Evolutionary conservation across 257 asterid genomes (phyloP), one percentile per base, ranked within the genome.

Genomic region (Leonotis leonurus): DNA sequence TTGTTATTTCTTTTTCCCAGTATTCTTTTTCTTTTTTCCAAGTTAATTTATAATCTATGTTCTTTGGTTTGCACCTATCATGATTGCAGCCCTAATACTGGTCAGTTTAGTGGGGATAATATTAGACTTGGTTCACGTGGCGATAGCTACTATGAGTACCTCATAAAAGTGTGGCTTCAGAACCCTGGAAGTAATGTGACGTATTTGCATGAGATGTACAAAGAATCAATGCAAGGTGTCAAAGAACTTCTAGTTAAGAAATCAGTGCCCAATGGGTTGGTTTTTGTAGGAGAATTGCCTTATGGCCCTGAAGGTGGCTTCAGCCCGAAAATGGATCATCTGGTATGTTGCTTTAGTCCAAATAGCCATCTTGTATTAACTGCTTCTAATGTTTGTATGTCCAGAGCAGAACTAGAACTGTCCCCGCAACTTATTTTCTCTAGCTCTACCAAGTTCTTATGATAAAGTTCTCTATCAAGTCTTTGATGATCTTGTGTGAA

Each of bases 261-360:
- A 73, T 81, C 96, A 60, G 79, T 69, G 57, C 99, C 97, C 50
- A 93, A 77, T 69, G 94, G 81, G 40, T 83, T 93, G 89, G 87
- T 85, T 67, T 89, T 87, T 75, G 87, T 89, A 3, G 97, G 97
- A 69, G 99, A 93, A 77, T 70, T 93, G 75, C 99, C 99, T 26
- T 62, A 74, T 76, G 99, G 97, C 56, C 69, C 75, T 66, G 54
- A 78, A 45, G 89, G 94, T 30, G 74, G 68, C 52, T 82, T 89
- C 78, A 87, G 95, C 73, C 97, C 99, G 8, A 89, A 93, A 78
- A 93, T 93, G 99, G 99, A 93, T 82, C 99, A 93, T 81, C 82
- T 89, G 81, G 99, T 93, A 82, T 70, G 85, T 65, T 62, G 8
- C 68, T 29, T 55, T 69, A 44, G 9, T 32, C 56, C 44, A 60